Conservation (phyloP, 306 rosid species). For the Inga oerstediana region DNA sequence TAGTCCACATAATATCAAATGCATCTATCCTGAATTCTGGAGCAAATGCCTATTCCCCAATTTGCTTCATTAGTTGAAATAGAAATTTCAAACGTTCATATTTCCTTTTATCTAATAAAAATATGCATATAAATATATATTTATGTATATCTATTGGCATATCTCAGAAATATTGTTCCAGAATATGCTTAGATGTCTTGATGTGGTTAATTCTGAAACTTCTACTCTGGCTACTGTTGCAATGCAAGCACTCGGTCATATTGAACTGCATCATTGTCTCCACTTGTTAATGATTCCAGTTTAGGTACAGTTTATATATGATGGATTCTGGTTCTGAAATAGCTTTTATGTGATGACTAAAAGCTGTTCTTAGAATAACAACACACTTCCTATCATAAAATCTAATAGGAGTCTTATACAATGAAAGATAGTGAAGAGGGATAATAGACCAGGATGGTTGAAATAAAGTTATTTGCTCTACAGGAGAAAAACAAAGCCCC, state of each 20-base stretch:
- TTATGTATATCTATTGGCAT: not conserved
- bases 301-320: conserved; percentile 48
- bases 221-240: conserved; percentile 79
- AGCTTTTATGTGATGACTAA: conserved; percentile 6
- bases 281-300: conserved; percentile 53
- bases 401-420: too few relatives aligned
- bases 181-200: conserved; percentile 66
- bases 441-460: not conserved
- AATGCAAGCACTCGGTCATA: conserved; percentile 92
- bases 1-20: not conserved
- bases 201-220: conserved; percentile 74
- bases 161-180: conserved; percentile 62
- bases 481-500: too few relatives aligned
- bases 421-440: too few relatives aligned
- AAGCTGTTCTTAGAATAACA: not conserved
- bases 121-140: conserved; percentile 5
- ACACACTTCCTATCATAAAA: not conserved
- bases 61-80: conserved; percentile 21
- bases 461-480: not conserved
- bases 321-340: too few relatives aligned
- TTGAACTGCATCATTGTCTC: conserved; percentile 82
- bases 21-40: not conserved
- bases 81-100: not conserved
- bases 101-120: not conserved
- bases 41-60: conserved; percentile 1